Evolutionary conservation across 345 rosid genomes (phyloP).

Genomic region (Psidium friedrichsthalianum): DNA sequence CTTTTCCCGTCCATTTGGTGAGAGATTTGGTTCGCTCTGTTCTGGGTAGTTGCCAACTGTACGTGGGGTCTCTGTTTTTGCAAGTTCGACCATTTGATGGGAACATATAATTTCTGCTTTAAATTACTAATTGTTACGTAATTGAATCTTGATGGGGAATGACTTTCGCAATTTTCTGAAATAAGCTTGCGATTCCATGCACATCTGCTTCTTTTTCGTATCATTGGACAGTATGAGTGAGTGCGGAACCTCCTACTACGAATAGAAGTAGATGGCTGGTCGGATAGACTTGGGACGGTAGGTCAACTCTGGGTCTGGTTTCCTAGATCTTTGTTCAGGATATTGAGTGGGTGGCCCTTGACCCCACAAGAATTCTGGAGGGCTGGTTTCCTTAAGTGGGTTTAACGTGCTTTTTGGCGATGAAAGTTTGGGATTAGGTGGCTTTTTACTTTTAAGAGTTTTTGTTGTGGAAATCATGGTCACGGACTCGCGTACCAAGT

Average conservation of each 20-base stretch:
- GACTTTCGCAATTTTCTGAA: not conserved
- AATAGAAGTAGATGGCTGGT: not conserved
- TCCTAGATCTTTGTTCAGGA: not conserved
- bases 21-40: not conserved
- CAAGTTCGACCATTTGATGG: not conserved
- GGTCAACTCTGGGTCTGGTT: not conserved
- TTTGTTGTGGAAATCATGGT: not conserved
- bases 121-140: not conserved
- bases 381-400: not conserved
- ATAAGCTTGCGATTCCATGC: not conserved
- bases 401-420: not conserved
- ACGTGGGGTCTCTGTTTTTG: not conserved
- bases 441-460: not conserved
- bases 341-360: not conserved
- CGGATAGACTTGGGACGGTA: not conserved
- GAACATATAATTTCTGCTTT: not conserved
- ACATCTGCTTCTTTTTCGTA: not conserved
- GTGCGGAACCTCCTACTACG: not conserved
- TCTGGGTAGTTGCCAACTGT: not conserved
- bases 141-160: not conserved
- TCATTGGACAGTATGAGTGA: not conserved
- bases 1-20: not conserved
- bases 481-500: not conserved
- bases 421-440: not conserved
- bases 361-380: not conserved